Evolutionary conservation across 495 filamentous ascomycete species (phyloP).

Genomic region (Thermothielavioides terrestris): DNA sequence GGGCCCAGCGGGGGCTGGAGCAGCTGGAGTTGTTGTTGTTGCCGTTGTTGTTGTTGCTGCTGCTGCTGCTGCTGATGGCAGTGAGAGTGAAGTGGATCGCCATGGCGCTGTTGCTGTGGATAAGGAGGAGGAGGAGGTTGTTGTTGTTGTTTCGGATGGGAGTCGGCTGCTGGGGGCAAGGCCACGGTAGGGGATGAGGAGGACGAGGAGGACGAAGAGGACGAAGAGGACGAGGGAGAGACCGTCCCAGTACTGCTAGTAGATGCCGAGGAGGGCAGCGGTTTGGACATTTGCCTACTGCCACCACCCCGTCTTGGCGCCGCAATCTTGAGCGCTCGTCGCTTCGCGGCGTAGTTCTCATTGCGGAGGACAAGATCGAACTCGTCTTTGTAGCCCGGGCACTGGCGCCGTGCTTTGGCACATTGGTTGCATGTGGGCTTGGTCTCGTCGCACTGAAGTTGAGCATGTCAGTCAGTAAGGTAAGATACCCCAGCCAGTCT

Average conservation of each 20-base stretch:
- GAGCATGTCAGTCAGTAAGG: not conserved
- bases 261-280: not conserved
- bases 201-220: not conserved
- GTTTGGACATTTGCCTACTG: not conserved
- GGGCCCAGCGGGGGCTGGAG: not conserved
- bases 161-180: conserved; percentile 13
- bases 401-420: conserved; percentile 53
- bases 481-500: too few relatives aligned
- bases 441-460: conserved; percentile 55
- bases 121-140: not conserved
- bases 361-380: conserved; percentile 62
- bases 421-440: conserved; percentile 63
- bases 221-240: not conserved
- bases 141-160: conserved; percentile 8
- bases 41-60: not conserved
- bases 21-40: not conserved
- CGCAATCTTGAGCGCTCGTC: conserved; percentile 37
- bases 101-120: not conserved
- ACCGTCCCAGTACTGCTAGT: too few relatives aligned
- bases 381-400: conserved; percentile 60
- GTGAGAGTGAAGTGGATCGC: not conserved
- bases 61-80: not conserved
- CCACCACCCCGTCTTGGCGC: conserved; percentile 14
- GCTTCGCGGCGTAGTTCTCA: conserved; percentile 53
- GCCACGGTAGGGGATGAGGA: not conserved